Evolutionary conservation across 805 yeast species (phyloP).

Genomic region (Wickerhamiella azymoides): DNA sequence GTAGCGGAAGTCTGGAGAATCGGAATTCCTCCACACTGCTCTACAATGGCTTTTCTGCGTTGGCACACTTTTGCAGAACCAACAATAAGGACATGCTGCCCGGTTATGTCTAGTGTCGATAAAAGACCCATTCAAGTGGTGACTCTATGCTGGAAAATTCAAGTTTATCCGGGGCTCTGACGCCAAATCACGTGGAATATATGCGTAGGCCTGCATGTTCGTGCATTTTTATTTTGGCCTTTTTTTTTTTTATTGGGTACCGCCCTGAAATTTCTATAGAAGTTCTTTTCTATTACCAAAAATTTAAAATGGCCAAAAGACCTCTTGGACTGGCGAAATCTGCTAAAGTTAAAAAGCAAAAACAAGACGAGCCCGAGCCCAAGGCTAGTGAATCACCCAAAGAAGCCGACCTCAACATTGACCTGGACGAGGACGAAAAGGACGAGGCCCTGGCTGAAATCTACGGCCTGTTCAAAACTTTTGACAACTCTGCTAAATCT

Average conservation of each 20-base stretch:
- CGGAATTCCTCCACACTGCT: conserved; percentile 13
- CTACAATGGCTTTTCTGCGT: conserved; percentile 11
- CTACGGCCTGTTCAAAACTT: conserved; percentile 57
- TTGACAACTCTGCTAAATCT: conserved; percentile 40
- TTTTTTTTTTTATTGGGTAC: too few species aligned
- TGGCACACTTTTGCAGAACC: conserved; percentile 13
- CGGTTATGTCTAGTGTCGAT: conserved; percentile 12
- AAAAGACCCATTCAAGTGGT: conserved; percentile 16
- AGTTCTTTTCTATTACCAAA: not conserved
- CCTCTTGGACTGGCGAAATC: conserved; percentile 52
- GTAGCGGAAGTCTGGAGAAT: conserved; percentile 8
- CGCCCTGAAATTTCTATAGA: too few species aligned
- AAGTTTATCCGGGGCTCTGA: not conserved
- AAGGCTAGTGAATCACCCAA: conserved; percentile 1
- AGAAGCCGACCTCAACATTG: conserved; percentile 40
- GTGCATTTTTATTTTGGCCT: not conserved
- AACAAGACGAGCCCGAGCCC: conserved; percentile 2
- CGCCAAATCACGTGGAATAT: not conserved
- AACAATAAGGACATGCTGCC: conserved; percentile 13
- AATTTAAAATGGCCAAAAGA: conserved; percentile 38
- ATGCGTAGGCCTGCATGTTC: not conserved
- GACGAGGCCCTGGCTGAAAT: conserved; percentile 74
- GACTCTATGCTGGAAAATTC: not conserved
- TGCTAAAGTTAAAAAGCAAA: conserved; percentile 31
- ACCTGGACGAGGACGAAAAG: conserved; percentile 44